Evolutionary conservation across 164 flowering plant genomes (phyloP).

Genomic region (Stephania cephalantha): DNA sequence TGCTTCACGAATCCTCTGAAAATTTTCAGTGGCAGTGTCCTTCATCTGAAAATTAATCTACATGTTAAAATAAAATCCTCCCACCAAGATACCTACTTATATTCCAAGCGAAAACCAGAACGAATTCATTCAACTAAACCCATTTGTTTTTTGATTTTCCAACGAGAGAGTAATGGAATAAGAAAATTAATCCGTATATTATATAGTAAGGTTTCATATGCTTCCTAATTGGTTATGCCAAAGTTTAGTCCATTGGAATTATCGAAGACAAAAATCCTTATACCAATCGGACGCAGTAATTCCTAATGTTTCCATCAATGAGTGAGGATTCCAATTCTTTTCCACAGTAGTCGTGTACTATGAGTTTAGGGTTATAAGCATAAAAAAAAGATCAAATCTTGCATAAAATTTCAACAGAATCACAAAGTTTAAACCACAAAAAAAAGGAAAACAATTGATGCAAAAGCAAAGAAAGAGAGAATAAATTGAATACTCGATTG

Average conservation of each 20-base stretch:
- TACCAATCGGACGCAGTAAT: too few species aligned
- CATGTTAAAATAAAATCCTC: background rate
- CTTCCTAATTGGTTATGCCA: too few species aligned
- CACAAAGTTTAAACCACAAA: too few species aligned
- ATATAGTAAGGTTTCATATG: too few species aligned
- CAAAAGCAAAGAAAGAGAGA: background rate
- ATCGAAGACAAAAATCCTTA: too few species aligned
- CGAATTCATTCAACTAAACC: too few species aligned
- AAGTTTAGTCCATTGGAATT: too few species aligned
- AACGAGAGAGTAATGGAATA: too few species aligned
- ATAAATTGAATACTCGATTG: background rate
- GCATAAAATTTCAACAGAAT: background rate
- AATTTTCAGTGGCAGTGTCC: slow-evolving; percentile 88
- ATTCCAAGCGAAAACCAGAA: too few species aligned
- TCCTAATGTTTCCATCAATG: background rate
- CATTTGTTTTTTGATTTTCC: too few species aligned
- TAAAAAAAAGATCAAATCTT: background rate
- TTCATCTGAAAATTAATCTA: slow-evolving; percentile 67
- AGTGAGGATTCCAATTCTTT: background rate
- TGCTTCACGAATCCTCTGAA: slow-evolving; percentile 89
- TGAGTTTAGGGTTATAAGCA: background rate
- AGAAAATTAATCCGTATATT: too few species aligned
- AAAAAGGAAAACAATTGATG: background rate
- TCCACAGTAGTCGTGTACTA: background rate
- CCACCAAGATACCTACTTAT: too few species aligned